These are phyloP conservation scores for Physcomitrium patens DNA, from an alignment of 225 moss, liverwort and hornwort genomes.

Conservation along the genomic window DNA sequence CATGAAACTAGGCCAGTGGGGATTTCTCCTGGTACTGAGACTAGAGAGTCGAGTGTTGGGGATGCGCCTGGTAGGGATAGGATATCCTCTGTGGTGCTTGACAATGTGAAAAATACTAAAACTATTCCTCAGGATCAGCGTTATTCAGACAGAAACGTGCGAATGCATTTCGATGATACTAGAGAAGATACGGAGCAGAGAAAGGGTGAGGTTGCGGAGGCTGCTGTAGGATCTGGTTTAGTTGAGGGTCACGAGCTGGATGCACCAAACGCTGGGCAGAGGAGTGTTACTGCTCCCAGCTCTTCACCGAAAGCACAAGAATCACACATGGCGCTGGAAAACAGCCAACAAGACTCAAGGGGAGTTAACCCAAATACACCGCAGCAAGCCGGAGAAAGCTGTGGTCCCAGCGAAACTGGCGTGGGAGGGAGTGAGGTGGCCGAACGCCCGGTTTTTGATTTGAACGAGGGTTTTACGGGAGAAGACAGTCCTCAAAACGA, in stretches of 20 bases:
- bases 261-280: constrained; percentile 46
- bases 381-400: constrained; percentile 72
- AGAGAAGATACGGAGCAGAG: constrained; percentile 54
- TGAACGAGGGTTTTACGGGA: constrained; percentile 91
- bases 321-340: constrained; percentile 37
- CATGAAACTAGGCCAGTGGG: constrained; percentile 56
- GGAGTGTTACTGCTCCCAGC: constrained; percentile 41
- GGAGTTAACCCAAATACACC: constrained; percentile 65
- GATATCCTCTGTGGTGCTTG: constrained; percentile 42
- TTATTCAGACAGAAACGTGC: constrained; percentile 47
- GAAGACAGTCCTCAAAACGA: constrained; percentile 80
- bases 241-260: constrained; percentile 58
- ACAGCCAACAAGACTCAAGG: constrained; percentile 54
- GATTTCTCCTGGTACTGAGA: constrained; percentile 49
- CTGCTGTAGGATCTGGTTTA: constrained; percentile 24
- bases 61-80: constrained; percentile 53
- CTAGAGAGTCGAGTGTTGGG: constrained; percentile 48
- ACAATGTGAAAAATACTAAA: constrained; percentile 34
- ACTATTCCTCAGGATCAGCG: constrained; percentile 53
- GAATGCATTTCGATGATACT: constrained; percentile 46
- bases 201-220: constrained; percentile 44
- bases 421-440: constrained; percentile 76
- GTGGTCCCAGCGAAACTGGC: constrained; percentile 69
- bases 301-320: constrained; percentile 55
- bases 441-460: constrained; percentile 96